A percentile compares a stretch with the other conserved stretches of the same genome.
Evolutionary conservation across 2,329 filamentous ascomycete genomes (phyloP).

Genomic region (Trichoderma citrinoviride): DNA sequence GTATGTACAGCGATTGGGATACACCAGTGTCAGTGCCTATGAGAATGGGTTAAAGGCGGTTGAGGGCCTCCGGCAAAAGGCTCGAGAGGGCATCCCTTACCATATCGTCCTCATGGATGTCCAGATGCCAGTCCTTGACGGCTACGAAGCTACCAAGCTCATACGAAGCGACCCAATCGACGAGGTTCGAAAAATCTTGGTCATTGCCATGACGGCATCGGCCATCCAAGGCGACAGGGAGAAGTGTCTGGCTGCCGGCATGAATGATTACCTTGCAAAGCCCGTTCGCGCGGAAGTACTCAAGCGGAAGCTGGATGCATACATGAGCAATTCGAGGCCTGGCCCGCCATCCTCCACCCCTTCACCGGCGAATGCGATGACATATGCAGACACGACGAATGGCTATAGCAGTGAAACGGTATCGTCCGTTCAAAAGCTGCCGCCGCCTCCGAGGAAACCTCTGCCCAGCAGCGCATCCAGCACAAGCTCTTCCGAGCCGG

Average conservation of each 20-base stretch:
- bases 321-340: conserved; percentile 39
- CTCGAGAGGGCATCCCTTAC: conserved; percentile 71
- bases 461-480: conserved; percentile 17
- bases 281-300: conserved; percentile 87
- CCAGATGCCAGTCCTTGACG: conserved; percentile 91
- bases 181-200: conserved; percentile 75
- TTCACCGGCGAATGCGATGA: conserved; percentile 11
- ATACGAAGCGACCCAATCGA: conserved; percentile 75
- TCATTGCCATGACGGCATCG: conserved; percentile 96
- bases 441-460: conserved; percentile 19
- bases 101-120: conserved; percentile 95
- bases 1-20: conserved; percentile 82
- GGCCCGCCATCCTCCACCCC: not conserved
- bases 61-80: conserved; percentile 74
- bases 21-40: conserved; percentile 78
- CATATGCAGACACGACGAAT: conserved; percentile 10
- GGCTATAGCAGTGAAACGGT: conserved; percentile 9
- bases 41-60: conserved; percentile 87
- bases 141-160: conserved; percentile 84
- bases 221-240: conserved; percentile 93
- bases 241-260: conserved; percentile 91
- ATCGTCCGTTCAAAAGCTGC: conserved; percentile 13
- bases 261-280: conserved; percentile 97
- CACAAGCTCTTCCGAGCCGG: conserved; percentile 11
- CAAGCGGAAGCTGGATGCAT: conserved; percentile 72